A percentile compares a stretch with the other conserved stretches of the same genome.
Evolutionary conservation across 805 yeast genomes (phyloP).

Genomic region (Kluyveromyces wickerhamii): DNA sequence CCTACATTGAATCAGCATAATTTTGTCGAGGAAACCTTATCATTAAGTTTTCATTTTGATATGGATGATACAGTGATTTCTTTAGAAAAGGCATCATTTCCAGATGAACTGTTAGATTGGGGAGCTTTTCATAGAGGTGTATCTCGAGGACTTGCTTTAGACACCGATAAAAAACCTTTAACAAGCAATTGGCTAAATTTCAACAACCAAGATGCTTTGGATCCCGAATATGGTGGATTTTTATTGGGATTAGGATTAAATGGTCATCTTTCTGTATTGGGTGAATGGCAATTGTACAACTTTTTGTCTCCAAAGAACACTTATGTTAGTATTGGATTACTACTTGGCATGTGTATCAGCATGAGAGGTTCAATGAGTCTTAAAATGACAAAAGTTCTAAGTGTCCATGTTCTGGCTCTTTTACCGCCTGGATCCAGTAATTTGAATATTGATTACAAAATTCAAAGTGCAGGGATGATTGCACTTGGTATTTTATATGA

Average conservation of each 20-base stretch:
- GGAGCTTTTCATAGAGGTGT: conserved; percentile 91
- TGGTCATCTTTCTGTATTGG: conserved; percentile 75
- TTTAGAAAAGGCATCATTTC: conserved; percentile 45
- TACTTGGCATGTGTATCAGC: conserved; percentile 92
- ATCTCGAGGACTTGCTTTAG: conserved; percentile 72
- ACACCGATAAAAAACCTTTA: conserved; percentile 52
- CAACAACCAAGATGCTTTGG: conserved; percentile 62
- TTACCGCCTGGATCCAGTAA: conserved; percentile 88
- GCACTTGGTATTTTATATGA: conserved; percentile 83
- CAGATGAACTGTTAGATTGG: conserved; percentile 55
- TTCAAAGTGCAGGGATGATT: conserved; percentile 85
- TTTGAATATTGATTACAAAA: conserved; percentile 70
- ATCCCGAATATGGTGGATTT: conserved; percentile 90
- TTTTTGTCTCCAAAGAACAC: conserved; percentile 85
- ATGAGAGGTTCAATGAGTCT: conserved; percentile 73
- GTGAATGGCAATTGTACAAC: conserved; percentile 95
- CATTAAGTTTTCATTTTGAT: conserved; percentile 38
- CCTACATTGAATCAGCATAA: not conserved
- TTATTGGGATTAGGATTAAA: conserved; percentile 85
- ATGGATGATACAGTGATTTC: conserved; percentile 52
- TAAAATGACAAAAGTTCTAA: conserved; percentile 79
- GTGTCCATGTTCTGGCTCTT: conserved; percentile 88
- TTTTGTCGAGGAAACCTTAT: not conserved
- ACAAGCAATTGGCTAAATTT: conserved; percentile 87
- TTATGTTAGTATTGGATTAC: conserved; percentile 74